phyloP scores from a whole-genome alignment of 208 protist genomes.

The Trypanosoma mega region DNA sequence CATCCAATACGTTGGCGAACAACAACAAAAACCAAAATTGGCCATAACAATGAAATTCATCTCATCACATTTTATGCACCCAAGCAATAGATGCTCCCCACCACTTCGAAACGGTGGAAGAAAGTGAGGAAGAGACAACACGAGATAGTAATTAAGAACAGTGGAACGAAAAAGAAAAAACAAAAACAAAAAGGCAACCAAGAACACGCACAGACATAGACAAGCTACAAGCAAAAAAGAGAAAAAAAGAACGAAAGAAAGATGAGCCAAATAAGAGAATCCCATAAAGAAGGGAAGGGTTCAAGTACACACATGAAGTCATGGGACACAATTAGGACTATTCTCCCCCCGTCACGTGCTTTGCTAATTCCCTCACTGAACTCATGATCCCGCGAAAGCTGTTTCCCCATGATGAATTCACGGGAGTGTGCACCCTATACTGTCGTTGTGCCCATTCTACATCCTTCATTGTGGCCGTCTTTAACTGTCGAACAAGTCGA shows the following conservation, averaged over 20 bases:
- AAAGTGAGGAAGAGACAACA: too few species aligned
- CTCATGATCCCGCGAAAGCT: conserved; percentile 11
- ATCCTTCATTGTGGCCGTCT: conserved; percentile 31
- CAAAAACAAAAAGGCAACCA: neutral
- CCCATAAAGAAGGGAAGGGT: neutral
- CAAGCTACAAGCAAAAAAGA: conserved; percentile 3
- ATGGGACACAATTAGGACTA: too few species aligned
- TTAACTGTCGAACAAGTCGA: conserved; percentile 35
- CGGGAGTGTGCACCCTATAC: conserved; percentile 17
- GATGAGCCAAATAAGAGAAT: neutral
- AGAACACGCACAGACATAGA: neutral
- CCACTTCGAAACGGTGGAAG: too few species aligned
- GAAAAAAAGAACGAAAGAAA: conserved; percentile 17
- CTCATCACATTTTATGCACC: too few species aligned
- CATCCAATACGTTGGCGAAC: too few species aligned
- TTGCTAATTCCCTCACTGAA: conserved; percentile 17
- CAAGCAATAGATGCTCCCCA: too few species aligned
- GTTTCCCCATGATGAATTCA: conserved; percentile 1
- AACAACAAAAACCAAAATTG: too few species aligned
- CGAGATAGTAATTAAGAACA: too few species aligned
- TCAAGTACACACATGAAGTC: too few species aligned
- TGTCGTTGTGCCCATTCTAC: conserved; percentile 31
- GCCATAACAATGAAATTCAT: too few species aligned
- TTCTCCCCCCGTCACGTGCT: neutral
- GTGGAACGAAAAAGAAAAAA: conserved; percentile 3